phyloP scores from a whole-genome alignment of 495 filamentous ascomycete species.

The Penicillium crystallinum region DNA sequence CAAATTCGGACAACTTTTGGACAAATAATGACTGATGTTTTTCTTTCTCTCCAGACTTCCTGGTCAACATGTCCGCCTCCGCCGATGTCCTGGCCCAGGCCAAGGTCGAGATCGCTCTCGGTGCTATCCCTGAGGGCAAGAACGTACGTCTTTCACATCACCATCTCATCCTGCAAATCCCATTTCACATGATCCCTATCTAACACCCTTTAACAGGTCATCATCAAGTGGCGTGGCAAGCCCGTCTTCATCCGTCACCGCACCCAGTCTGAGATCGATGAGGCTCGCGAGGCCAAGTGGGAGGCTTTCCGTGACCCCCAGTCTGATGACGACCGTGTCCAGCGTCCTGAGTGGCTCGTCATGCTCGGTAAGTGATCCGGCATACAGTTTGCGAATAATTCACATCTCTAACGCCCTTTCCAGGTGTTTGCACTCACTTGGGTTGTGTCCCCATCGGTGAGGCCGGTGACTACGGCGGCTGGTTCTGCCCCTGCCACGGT shows the following conservation, averaged over 20 bases:
- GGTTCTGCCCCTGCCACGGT: conserved; percentile 99
- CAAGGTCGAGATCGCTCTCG: conserved; percentile 96
- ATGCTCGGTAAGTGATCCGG: conserved; percentile 72
- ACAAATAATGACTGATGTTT: conserved; percentile 12
- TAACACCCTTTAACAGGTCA: conserved; percentile 56
- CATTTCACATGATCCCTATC: conserved; percentile 4
- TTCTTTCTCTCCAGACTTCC: conserved; percentile 67
- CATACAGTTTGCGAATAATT: neutral
- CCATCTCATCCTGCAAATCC: neutral
- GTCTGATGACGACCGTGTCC: conserved; percentile 82
- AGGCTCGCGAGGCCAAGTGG: conserved; percentile 75
- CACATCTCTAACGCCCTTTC: conserved; percentile 7
- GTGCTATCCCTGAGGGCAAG: conserved; percentile 95
- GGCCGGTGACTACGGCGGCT: conserved; percentile 95
- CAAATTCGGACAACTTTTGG: conserved; percentile 14
- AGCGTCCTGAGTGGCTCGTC: conserved; percentile 98
- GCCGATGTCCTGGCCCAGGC: conserved; percentile 98
- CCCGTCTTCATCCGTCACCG: conserved; percentile 99
- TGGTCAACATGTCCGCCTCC: conserved; percentile 99
- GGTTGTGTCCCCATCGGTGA: conserved; percentile 99
- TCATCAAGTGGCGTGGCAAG: conserved; percentile 99
- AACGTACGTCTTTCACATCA: conserved; percentile 62
- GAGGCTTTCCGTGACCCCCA: conserved; percentile 83
- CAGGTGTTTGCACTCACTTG: conserved; percentile 96
- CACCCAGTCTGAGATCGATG: conserved; percentile 77